Evolutionary conservation across 2,329 filamentous ascomycete species (phyloP), one percentile per base, ranked within the genome.

Genomic region (Pseudomassariella vexata): DNA sequence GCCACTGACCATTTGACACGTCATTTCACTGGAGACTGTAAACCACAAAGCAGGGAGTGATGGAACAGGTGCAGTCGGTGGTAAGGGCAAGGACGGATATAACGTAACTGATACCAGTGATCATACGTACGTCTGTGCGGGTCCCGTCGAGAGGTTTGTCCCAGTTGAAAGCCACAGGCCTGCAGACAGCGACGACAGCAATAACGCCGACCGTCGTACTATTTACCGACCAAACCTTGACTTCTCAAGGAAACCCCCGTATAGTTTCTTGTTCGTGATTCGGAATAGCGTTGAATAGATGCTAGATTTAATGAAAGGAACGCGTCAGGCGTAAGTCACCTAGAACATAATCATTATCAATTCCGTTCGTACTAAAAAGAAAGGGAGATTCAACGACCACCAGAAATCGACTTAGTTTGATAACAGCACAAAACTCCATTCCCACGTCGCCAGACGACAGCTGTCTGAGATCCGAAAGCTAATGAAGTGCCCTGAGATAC

Each of bases 11-110:
- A 16, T 21, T 31, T 31, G 19, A 31, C 16, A n/a, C n/a, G 22
- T 10, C 29, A 21, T 18, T 27, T 31, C 23, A 35, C 19, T 35
- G 28, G 12, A 31, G 16, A n/a, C 31, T 35, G 22, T 28, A 31
- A 5, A 35, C 22, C 12, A 35, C 26, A 24, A 35, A 35, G 26
- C 16, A 24, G 14, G 33, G 33, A 6, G 31, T 24, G 4, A 27
- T 19, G 18, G 33, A 27, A 19, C 27, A 30, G 3, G 33, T 8
- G 38, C 43, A 35, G 28, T 35, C 33, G 15, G 33, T 35, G 17
- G 31, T 9, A 19, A 35, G 30, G 9, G 33, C 21, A n/a, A 19
- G 20, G 9, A 23, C 28, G 7, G 33, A 35, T n/a, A 35, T 24
- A 19, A 30, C 25, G 28, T 31, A 35, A 19, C 28, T 35, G 27